Evolutionary conservation across 2,329 filamentous ascomycete species (phyloP).

Genomic region (Alternaria tenuissima): DNA sequence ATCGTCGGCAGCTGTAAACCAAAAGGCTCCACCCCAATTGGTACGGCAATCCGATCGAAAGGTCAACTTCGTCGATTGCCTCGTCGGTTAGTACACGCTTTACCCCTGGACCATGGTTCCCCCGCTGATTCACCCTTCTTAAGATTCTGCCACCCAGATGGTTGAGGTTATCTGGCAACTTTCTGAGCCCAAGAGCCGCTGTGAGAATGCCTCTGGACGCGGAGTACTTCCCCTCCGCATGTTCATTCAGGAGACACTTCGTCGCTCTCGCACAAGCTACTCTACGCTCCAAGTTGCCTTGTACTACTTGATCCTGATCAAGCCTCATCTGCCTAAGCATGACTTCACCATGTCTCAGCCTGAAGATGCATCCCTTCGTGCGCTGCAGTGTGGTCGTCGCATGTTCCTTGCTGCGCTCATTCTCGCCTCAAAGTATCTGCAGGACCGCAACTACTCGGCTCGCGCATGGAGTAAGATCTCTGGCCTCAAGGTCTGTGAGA

Average conservation of each 20-base stretch:
- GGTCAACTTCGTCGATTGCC: conserved; percentile 92
- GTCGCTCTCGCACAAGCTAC: conserved; percentile 94
- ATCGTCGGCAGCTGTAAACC: conserved; percentile 63
- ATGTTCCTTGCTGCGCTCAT: conserved; percentile 98
- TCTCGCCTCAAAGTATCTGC: conserved; percentile 95
- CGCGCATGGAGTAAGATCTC: conserved; percentile 99
- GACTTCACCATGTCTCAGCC: conserved; percentile 89
- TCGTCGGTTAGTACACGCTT: conserved; percentile 81
- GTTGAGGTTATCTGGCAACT: conserved; percentile 97
- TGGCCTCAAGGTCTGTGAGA: conserved; percentile 89
- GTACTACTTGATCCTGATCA: conserved; percentile 95
- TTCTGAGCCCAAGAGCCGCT: conserved; percentile 79
- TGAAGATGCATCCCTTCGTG: conserved; percentile 75
- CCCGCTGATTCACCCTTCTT: conserved; percentile 38
- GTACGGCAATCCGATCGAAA: conserved; percentile 91
- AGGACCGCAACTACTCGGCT: conserved; percentile 97
- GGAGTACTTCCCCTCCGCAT: conserved; percentile 88
- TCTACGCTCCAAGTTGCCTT: conserved; percentile 96
- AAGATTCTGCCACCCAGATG: conserved; percentile 97
- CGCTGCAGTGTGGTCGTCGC: conserved; percentile 91
- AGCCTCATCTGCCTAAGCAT: conserved; percentile 81
- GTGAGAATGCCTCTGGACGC: conserved; percentile 71
- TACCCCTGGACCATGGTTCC: conserved; percentile 46
- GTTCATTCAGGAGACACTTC: conserved; percentile 97
- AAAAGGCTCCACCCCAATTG: conserved; percentile 75